Percentiles rank a stretch among this genome's conserved stretches.
These are phyloP conservation scores for Camellia oleifera DNA, from an alignment of 179 eudicot species.

Conservation along the genomic window DNA sequence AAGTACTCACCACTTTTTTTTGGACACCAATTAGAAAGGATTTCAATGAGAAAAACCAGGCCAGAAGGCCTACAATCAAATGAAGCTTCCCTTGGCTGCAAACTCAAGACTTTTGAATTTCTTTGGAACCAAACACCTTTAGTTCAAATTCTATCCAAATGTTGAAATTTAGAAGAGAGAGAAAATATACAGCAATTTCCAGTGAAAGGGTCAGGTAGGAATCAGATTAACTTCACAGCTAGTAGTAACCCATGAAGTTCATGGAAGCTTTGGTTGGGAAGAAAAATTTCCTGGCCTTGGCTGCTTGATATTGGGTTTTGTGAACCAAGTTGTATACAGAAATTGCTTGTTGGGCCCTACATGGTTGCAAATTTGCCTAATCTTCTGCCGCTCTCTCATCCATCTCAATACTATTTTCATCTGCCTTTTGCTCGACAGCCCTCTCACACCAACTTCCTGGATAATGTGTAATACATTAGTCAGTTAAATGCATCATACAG, in stretches of 20 bases:
- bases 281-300: conserved; percentile 29
- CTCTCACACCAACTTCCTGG: conserved; percentile 81
- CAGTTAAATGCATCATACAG: conserved; percentile 3
- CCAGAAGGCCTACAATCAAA: too few relatives aligned
- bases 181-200: neutral
- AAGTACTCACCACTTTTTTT: too few relatives aligned
- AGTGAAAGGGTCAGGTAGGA: neutral
- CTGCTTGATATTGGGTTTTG: conserved; percentile 47
- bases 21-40: too few relatives aligned
- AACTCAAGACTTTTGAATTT: neutral
- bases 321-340: conserved; percentile 92
- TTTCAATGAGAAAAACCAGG: too few relatives aligned
- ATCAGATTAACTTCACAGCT: neutral
- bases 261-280: conserved; percentile 28
- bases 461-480: neutral
- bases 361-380: conserved; percentile 79
- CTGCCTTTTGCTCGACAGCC: conserved; percentile 75
- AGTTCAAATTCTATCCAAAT: neutral
- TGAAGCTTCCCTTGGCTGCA: too few relatives aligned
- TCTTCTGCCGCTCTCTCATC: conserved; percentile 94
- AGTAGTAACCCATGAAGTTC: neutral
- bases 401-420: conserved; percentile 88
- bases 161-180: neutral
- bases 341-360: conserved; percentile 79
- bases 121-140: neutral